Evolutionary conservation across 208 protist species (phyloP).

Genomic region (Leishmania arabica): DNA sequence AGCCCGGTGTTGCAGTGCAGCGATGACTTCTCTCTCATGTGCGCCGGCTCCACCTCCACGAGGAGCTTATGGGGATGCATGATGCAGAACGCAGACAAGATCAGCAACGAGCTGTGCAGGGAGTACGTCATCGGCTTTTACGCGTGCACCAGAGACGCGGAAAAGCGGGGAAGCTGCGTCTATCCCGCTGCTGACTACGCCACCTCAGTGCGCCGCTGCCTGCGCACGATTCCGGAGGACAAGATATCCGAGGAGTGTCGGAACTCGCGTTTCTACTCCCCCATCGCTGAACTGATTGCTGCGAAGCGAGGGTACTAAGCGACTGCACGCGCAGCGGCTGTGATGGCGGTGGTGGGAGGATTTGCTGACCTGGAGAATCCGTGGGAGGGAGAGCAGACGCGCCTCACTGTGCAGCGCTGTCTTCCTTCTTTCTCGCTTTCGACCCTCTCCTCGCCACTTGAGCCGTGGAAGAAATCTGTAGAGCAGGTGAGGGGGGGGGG

Average conservation of each 20-base stretch:
- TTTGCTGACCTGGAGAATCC: background rate
- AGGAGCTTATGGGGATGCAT: constrained; percentile 44
- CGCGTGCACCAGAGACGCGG: constrained; percentile 39
- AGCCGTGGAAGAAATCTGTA: background rate
- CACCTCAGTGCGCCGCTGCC: constrained; percentile 35
- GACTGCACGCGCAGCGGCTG: background rate
- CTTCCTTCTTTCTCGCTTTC: background rate
- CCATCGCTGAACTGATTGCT: constrained; percentile 23
- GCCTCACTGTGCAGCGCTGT: background rate
- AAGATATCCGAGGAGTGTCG: constrained; percentile 33
- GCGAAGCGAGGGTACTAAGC: background rate
- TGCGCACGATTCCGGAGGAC: constrained; percentile 22
- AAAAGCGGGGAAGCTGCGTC: constrained; percentile 34
- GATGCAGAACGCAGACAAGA: constrained; percentile 31
- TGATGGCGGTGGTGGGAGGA: background rate
- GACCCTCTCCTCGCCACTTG: background rate
- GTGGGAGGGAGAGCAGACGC: background rate
- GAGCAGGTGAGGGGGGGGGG: background rate
- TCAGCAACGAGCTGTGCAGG: constrained; percentile 30
- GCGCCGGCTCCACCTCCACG: constrained; percentile 9
- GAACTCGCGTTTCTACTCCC: constrained; percentile 34
- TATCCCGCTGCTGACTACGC: constrained; percentile 30
- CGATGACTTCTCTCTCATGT: constrained; percentile 35
- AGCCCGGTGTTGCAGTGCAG: constrained; percentile 38
- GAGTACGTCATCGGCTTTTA: constrained; percentile 39